Percentiles rank a stretch among this genome's conserved stretches.
These are phyloP conservation scores for Ustilago esculenta DNA, from an alignment of 1,284 basidiomycete genomes.

Conservation along the genomic window DNA sequence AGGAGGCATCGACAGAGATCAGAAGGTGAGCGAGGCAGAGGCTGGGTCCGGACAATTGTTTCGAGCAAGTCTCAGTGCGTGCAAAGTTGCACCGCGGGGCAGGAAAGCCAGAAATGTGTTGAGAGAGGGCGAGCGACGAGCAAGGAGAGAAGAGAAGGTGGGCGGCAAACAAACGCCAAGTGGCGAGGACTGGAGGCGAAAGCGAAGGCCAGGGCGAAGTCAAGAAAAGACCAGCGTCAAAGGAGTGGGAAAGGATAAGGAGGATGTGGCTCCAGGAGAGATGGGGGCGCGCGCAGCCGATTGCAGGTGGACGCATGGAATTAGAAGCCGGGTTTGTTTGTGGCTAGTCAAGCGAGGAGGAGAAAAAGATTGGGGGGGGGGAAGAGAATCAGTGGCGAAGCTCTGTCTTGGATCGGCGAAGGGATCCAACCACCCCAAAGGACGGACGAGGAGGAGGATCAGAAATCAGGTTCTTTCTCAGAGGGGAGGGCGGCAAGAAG, in stretches of 20 bases:
- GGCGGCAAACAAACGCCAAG: background rate
- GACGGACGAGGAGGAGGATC: no score
- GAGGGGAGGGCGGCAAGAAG: background rate
- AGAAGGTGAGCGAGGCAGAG: background rate
- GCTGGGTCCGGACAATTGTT: conserved; percentile 6
- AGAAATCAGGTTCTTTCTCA: background rate
- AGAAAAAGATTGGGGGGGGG: background rate
- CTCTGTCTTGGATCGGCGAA: conserved; percentile 1
- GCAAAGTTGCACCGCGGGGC: background rate
- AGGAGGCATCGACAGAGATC: background rate
- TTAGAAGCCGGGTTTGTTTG: conserved; percentile 39
- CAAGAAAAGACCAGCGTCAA: background rate
- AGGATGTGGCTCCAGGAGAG: background rate
- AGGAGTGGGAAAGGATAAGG: background rate
- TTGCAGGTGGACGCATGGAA: conserved; percentile 29
- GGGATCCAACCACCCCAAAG: no score
- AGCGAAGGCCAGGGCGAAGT: background rate
- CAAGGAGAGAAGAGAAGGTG: background rate
- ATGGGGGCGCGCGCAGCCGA: conserved; percentile 3
- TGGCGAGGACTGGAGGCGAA: background rate
- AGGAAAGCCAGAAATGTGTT: no score
- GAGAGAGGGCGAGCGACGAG: background rate
- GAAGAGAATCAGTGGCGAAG: background rate
- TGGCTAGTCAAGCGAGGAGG: conserved; percentile 16
- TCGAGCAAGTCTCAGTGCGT: background rate